Evolutionary conservation across 1,284 basidiomycete genomes (phyloP), one percentile per base, ranked within the genome.

Genomic region (Cystobasidium pallidum): DNA sequence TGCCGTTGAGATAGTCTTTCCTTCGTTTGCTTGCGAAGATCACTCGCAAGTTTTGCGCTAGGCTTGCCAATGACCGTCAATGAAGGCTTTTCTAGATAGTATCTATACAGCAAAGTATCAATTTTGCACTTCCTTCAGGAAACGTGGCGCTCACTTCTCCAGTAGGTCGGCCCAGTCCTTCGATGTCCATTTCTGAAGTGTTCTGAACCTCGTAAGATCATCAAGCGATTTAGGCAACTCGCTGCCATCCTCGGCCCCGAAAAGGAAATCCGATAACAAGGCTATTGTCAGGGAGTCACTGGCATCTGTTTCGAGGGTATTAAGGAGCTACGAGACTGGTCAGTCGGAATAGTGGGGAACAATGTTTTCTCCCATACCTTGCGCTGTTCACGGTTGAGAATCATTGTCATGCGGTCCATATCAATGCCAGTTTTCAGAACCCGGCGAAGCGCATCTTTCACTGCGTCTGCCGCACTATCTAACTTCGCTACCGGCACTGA

Each of bases 381-480:
- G 92, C 87, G 43, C 81, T 92, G 90, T 78, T 97, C 92, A 43
- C 94, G 84, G 75, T 89, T 87, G 68, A 99, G 88, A 24, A 97
- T 85, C 86, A 91, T 90, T 21, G 82, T 81, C 89, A 99, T 97
- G 30, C 96, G 85, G 36, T 89, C 85, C 90, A 98, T 94, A 82
- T 99, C 92, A 70, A 99, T 84, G 3, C 91, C 92, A 70, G 90
- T 87, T 24, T 85, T 79, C 24, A 86, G 87, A 64, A 98, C 90
- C 55, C 86, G 86, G 75, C 84, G 81, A 39, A 99, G 83, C 76
- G 91, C 90, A 1, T 83, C 83, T 77, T 86, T 87, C 57, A 99
- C 84, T 78, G 87, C 88, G 49, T 83, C 83, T 70, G 88, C 87
- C 77, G 99, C 91, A 4, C 80, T 82, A 41, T 90, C 85, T 30